Evolutionary conservation across 139 green algal species (phyloP), one percentile per base, ranked within the genome.

Genomic region (Raphidocelis subcapitata): DNA sequence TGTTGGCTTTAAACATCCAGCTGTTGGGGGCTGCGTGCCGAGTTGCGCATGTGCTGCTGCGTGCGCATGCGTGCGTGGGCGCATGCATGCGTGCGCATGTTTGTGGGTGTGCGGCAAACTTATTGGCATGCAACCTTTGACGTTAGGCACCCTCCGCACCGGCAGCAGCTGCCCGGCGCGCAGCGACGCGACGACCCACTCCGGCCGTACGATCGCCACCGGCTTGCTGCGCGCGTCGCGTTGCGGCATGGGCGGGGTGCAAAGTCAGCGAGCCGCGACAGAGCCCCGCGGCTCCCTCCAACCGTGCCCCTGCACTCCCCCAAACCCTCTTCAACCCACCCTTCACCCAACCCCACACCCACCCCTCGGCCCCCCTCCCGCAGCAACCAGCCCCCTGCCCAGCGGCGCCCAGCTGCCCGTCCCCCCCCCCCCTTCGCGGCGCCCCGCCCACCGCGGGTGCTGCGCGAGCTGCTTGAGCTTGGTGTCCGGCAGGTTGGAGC

Each of bases 401-500:
- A 55, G 47, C 47, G 16, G 16, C 15, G 4, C 52, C 21, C 21
- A 60, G 24, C 15, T 32, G 21, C 21, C 52, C 24, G 10, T 8
- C 4, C 52, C n/a, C n/a, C n/a, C n/a, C 24, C 21, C 52, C 8
- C 24, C 5, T 60, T 5, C 12, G 52, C 52, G 3, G 31, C 49
- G 5, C 24, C 68, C 32, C 10, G 5, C 37, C 20, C 28, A 21
- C 2, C 69, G 72, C 70, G 66, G 74, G 31, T 84, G 71, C 23
- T 78, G 62, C 1, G 71, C 62, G 29, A 91, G 74, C 81, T 92
- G 80, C 69, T 91, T 92, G 28, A 98, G 72, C 74, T 98, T 98
- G 3, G 87, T 87, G 70, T 97, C 93, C 0, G 95, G 86, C 33
- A 99, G 82, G 69, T 98, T 92, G 79, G 59, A 82, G 74, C 90